phyloP scores from a whole-genome alignment of 345 rosid genomes.

The Murraya koenigii region DNA sequence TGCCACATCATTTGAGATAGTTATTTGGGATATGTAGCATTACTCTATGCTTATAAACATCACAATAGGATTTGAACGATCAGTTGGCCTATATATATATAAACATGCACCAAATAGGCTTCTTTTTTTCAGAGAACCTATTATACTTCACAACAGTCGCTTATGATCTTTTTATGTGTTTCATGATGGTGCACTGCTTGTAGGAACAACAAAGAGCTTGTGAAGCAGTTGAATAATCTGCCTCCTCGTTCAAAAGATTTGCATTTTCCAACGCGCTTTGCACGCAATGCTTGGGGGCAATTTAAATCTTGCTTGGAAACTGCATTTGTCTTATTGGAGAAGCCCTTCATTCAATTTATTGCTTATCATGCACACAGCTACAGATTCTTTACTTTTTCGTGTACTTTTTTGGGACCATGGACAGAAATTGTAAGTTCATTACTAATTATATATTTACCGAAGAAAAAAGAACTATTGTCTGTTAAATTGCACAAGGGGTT shows the following conservation, averaged over 20 bases:
- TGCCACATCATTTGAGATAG: too few relatives aligned
- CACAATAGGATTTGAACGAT: too few relatives aligned
- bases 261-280: constrained; percentile 48
- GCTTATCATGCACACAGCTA: constrained; percentile 36
- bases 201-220: constrained; percentile 50
- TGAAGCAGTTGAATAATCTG: constrained; percentile 44
- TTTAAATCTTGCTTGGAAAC: constrained; percentile 82
- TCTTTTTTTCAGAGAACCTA: too few relatives aligned
- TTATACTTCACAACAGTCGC: background rate
- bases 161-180: background rate
- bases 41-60: background rate
- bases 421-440: constrained; percentile 48
- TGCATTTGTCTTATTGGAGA: constrained; percentile 75
- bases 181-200: background rate
- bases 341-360: constrained; percentile 65
- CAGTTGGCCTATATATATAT: too few relatives aligned
- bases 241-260: constrained; percentile 46
- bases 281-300: constrained; percentile 61
- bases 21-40: too few relatives aligned
- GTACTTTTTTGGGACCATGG: constrained; percentile 71
- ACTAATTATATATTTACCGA: too few relatives aligned
- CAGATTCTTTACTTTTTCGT: constrained; percentile 57
- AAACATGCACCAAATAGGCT: too few relatives aligned
- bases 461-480: too few relatives aligned
- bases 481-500: too few relatives aligned